Conservation (phyloP, 202 grass and related monocot species). For the Schoenoplectus triqueter region DNA sequence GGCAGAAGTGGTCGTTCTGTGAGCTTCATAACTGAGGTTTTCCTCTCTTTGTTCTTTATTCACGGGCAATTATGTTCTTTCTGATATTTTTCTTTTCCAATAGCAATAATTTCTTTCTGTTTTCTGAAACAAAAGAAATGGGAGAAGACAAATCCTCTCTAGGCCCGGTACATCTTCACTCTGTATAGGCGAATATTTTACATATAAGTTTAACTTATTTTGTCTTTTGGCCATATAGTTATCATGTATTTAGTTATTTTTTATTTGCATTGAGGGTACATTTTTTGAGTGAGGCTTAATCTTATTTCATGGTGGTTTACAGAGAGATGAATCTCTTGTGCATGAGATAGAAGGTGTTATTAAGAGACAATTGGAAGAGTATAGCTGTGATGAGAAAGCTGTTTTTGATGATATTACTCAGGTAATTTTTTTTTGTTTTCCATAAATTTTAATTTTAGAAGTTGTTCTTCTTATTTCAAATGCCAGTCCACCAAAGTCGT, state of each 20-base stretch:
- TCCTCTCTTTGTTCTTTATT: constrained; percentile 23
- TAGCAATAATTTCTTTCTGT: neutral
- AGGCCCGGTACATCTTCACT: neutral
- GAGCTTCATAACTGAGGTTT: constrained; percentile 88
- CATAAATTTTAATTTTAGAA: constrained; percentile 26
- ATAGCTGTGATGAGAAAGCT: constrained; percentile 53
- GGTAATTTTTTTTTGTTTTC: constrained; percentile 40
- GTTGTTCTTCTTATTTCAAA: constrained; percentile 9
- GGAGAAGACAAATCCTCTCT: neutral
- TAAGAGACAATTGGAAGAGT: constrained; percentile 57
- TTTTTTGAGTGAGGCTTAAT: neutral
- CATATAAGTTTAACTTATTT: neutral
- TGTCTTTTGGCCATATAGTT: constrained; percentile 27
- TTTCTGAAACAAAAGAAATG: neutral
- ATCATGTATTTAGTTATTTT: neutral
- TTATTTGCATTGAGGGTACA: constrained; percentile 9
- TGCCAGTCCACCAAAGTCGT: neutral
- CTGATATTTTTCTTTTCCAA: neutral
- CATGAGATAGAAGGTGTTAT: constrained; percentile 86
- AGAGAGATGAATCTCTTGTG: constrained; percentile 86
- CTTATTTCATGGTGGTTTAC: constrained; percentile 37
- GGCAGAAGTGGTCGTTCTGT: constrained; percentile 79
- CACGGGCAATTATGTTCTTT: neutral
- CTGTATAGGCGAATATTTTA: neutral
- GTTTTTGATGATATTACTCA: constrained; percentile 76